phyloP scores from a whole-genome alignment of 2,329 filamentous ascomycete genomes.

The Aureobasidium uvarum region DNA sequence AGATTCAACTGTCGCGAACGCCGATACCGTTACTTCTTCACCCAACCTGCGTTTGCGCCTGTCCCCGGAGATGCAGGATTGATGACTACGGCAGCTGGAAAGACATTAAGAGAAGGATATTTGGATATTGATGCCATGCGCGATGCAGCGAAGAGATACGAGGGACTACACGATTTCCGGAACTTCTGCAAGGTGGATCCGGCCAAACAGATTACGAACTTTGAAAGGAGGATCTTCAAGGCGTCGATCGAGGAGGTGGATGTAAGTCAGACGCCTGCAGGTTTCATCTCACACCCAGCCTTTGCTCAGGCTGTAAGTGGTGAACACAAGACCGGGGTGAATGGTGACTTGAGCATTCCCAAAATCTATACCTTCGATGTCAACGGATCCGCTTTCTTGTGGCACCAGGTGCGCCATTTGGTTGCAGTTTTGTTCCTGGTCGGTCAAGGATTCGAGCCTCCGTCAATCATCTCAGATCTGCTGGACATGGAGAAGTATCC shows the following conservation, averaged over 20 bases:
- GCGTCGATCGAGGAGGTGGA: slow-evolving; percentile 71
- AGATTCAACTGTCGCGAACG: slow-evolving; percentile 90
- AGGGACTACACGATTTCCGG: slow-evolving; percentile 88
- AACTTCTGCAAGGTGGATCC: slow-evolving; percentile 96
- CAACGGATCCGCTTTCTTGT: slow-evolving; percentile 87
- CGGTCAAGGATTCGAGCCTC: slow-evolving; percentile 79
- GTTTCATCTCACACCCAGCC: slow-evolving; percentile 53
- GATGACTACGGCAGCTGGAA: slow-evolving; percentile 35
- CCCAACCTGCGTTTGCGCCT: slow-evolving; percentile 81
- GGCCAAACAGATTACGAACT: slow-evolving; percentile 84
- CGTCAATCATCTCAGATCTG: slow-evolving; percentile 68
- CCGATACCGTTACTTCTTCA: slow-evolving; percentile 97
- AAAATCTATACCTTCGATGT: slow-evolving; percentile 87
- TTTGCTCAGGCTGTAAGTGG: slow-evolving; percentile 42
- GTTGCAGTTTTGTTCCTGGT: slow-evolving; percentile 89
- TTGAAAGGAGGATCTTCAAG: slow-evolving; percentile 73
- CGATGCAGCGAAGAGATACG: slow-evolving; percentile 72
- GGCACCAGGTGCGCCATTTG: slow-evolving; percentile 98
- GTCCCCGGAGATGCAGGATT: slow-evolving; percentile 45
- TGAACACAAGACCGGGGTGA: not conserved
- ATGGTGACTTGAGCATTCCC: slow-evolving; percentile 36
- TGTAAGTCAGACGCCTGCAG: slow-evolving; percentile 48
- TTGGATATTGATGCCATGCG: slow-evolving; percentile 87
- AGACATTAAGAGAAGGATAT: slow-evolving; percentile 60
- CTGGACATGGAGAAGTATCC: slow-evolving; percentile 71